These are phyloP conservation scores for Populus hybrid DNA, from an alignment of 441 rosid genomes.

Conservation along the genomic window DNA sequence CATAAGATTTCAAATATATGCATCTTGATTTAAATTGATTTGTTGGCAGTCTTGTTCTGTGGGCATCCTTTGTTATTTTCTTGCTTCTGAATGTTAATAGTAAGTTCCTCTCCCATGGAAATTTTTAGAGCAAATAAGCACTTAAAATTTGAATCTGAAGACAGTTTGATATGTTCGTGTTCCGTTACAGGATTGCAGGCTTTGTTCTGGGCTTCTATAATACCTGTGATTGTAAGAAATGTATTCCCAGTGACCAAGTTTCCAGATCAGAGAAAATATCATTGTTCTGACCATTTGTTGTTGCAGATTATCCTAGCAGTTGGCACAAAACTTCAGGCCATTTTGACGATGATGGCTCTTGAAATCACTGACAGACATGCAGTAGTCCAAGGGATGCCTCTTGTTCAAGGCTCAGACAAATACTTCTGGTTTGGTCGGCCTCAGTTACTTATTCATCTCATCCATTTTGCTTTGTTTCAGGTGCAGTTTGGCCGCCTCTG, in stretches of 20 bases:
- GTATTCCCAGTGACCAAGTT: not conserved
- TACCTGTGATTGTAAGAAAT: slow-evolving; percentile 73
- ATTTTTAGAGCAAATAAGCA: not conserved
- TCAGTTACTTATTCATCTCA: slow-evolving; percentile 61
- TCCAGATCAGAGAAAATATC: not conserved
- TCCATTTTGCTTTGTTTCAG: slow-evolving; percentile 89
- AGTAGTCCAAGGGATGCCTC: slow-evolving; percentile 96
- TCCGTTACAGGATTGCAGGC: slow-evolving; percentile 68
- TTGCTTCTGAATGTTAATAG: slow-evolving; percentile 75
- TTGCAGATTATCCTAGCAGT: slow-evolving; percentile 78
- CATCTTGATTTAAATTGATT: slow-evolving; percentile 5
- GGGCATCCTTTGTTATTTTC: slow-evolving; percentile 74
- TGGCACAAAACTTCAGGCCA: slow-evolving; percentile 90
- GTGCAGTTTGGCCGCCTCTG: slow-evolving; percentile 28
- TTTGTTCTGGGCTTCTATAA: slow-evolving; percentile 50
- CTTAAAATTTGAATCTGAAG: not conserved
- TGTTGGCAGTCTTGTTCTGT: slow-evolving; percentile 64
- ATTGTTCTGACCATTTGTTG: slow-evolving; percentile 12
- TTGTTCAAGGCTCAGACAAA: slow-evolving; percentile 79
- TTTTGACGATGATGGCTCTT: slow-evolving; percentile 81
- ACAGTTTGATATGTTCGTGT: not conserved
- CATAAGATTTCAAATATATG: not conserved
- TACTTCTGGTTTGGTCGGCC: slow-evolving; percentile 88
- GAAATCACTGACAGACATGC: slow-evolving; percentile 90
- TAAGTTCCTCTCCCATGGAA: slow-evolving; percentile 24